Evolutionary conservation across 257 asterid genomes (phyloP).

Genomic region (Asclepias syriaca): DNA sequence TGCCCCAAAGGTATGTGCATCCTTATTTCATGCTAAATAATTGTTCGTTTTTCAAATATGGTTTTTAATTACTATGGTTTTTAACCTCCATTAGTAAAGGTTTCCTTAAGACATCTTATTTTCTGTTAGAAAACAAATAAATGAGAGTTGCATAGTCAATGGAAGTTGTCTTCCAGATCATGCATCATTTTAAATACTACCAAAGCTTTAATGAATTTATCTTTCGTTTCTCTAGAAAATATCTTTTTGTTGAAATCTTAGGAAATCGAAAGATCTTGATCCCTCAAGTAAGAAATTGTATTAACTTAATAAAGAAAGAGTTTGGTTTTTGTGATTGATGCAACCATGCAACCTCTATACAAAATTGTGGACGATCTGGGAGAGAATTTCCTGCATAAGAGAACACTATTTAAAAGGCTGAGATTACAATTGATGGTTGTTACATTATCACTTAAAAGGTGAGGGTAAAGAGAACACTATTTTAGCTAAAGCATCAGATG

Average conservation of each 20-base stretch:
- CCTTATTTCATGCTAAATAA: not conserved
- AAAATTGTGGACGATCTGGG: not conserved
- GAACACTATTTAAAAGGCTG: too few species aligned
- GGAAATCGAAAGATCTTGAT: not conserved
- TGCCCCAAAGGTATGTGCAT: constrained; percentile 84
- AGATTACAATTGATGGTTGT: too few species aligned
- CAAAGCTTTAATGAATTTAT: not conserved
- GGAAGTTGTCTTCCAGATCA: not conserved
- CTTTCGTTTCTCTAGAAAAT: not conserved
- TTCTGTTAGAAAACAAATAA: not conserved
- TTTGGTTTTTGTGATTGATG: not conserved
- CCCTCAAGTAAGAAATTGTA: not conserved
- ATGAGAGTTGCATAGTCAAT: constrained; percentile 1
- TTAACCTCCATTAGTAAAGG: not conserved
- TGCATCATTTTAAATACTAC: not conserved
- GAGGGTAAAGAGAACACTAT: too few species aligned
- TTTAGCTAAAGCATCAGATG: too few species aligned
- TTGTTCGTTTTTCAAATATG: not conserved
- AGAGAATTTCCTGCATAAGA: not conserved
- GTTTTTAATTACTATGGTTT: not conserved
- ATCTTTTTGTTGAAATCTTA: not conserved
- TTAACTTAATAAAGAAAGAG: not conserved
- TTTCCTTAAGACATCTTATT: not conserved
- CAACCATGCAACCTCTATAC: not conserved
- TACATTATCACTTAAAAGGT: too few species aligned